Evolutionary conservation across 441 rosid species (phyloP).

Genomic region (Eutrema salsugineum): DNA sequence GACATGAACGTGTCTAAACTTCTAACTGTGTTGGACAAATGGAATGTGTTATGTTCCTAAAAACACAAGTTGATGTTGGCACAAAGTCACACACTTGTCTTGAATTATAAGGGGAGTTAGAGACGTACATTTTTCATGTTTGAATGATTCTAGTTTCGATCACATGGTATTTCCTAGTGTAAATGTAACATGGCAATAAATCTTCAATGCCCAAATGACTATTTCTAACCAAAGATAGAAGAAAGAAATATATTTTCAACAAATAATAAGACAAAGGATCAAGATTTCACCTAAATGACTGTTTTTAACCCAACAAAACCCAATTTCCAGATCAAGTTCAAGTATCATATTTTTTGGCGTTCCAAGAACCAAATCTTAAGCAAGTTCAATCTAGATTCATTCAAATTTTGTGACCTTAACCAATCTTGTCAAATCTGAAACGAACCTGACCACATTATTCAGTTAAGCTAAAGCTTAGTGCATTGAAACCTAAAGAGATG

Average conservation of each 20-base stretch:
- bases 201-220: neutral
- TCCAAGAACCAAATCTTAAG: neutral
- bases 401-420: neutral
- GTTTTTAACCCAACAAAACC: neutral
- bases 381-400: neutral
- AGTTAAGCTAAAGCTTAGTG: neutral
- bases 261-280: neutral
- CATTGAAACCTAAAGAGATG: neutral
- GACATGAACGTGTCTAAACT: neutral
- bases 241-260: neutral
- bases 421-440: neutral
- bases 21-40: neutral
- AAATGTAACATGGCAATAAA: neutral
- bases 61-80: neutral
- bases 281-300: neutral
- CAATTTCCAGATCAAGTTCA: neutral
- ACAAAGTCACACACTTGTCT: neutral
- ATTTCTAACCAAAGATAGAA: neutral
- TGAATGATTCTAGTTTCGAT: slow-evolving; percentile 2
- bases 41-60: neutral
- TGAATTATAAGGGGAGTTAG: neutral
- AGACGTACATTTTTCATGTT: neutral
- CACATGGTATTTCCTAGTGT: slow-evolving; percentile 1
- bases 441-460: neutral
- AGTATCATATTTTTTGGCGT: neutral